Evolutionary conservation across 768 basidiomycete genomes (phyloP).

Genomic region (Tylopilus intermedius): DNA sequence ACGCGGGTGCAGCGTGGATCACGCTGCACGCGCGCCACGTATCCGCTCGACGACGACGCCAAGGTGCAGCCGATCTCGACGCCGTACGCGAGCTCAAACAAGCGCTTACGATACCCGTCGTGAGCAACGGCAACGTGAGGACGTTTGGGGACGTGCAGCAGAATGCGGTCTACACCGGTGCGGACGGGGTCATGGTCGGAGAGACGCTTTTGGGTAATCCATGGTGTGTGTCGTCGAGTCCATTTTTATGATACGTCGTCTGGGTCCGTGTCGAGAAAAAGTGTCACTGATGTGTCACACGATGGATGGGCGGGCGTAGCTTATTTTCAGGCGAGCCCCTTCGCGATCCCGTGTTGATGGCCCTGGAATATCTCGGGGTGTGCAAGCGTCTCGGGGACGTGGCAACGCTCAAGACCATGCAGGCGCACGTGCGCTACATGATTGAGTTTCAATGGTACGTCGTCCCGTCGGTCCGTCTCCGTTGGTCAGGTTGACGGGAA

Average conservation of each 20-base stretch:
- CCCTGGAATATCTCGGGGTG: slow-evolving; percentile 63
- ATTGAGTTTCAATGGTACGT: slow-evolving; percentile 64
- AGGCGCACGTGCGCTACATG: slow-evolving; percentile 64
- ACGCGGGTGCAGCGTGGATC: slow-evolving; percentile 64
- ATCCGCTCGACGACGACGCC: slow-evolving; percentile 61
- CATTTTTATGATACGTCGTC: too few relatives aligned
- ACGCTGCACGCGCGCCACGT: slow-evolving; percentile 73
- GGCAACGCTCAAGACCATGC: slow-evolving; percentile 45
- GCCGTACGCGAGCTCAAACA: slow-evolving; percentile 55
- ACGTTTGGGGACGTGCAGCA: slow-evolving; percentile 48
- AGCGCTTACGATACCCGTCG: slow-evolving; percentile 48
- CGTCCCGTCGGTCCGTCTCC: too few relatives aligned
- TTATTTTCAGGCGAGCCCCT: slow-evolving; percentile 46
- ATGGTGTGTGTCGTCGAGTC: slow-evolving; percentile 39
- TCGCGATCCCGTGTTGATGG: slow-evolving; percentile 63
- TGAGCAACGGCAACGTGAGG: slow-evolving; percentile 79
- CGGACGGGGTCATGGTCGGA: slow-evolving; percentile 78
- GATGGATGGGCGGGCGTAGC: slow-evolving; percentile 32
- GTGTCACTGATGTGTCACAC: neutral
- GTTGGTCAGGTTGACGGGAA: neutral
- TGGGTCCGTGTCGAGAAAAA: too few relatives aligned
- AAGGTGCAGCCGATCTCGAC: slow-evolving; percentile 64
- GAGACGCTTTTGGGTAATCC: slow-evolving; percentile 74
- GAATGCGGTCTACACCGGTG: slow-evolving; percentile 53
- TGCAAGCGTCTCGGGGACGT: slow-evolving; percentile 51